These are phyloP conservation scores for Kwoniella sp. DNA, from an alignment of 768 basidiomycete species.

Conservation along the genomic window DNA sequence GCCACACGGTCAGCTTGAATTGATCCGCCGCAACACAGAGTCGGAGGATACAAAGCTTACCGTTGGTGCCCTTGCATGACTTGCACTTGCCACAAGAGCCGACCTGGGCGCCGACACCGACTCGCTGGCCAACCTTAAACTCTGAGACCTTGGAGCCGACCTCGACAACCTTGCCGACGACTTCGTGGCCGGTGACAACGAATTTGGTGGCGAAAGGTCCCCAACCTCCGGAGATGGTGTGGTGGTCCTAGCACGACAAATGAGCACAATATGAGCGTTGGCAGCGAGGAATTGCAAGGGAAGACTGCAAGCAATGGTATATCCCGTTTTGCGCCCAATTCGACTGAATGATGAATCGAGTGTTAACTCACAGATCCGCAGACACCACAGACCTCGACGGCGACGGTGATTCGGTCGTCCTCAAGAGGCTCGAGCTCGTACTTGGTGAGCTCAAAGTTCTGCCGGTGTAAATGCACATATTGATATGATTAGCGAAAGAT, in stretches of 20 bases:
- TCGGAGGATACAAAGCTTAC: conserved; percentile 27
- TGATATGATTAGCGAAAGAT: no score
- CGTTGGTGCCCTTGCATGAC: conserved; percentile 62
- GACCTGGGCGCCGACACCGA: conserved; percentile 63
- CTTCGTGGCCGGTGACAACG: conserved; percentile 55
- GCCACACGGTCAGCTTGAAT: background rate
- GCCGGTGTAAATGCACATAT: background rate
- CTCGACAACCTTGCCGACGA: conserved; percentile 54
- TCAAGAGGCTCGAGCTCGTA: conserved; percentile 53
- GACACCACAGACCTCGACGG: conserved; percentile 53
- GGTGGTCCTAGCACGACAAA: conserved; percentile 47
- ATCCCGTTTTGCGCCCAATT: background rate
- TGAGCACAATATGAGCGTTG: background rate
- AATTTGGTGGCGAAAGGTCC: conserved; percentile 49
- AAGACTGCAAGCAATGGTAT: background rate
- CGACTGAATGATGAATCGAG: background rate
- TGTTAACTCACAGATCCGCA: conserved; percentile 45
- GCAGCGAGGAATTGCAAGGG: no score
- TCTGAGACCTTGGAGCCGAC: conserved; percentile 51
- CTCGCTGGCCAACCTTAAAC: conserved; percentile 62
- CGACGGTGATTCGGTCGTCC: conserved; percentile 51
- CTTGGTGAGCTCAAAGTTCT: conserved; percentile 54
- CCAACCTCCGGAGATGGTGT: conserved; percentile 56
- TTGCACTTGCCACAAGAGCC: conserved; percentile 63
- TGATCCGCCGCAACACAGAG: background rate